Evolutionary conservation across 1,284 basidiomycete genomes (phyloP), one percentile per base, ranked within the genome.

Genomic region (Pseudozyma sp.): DNA sequence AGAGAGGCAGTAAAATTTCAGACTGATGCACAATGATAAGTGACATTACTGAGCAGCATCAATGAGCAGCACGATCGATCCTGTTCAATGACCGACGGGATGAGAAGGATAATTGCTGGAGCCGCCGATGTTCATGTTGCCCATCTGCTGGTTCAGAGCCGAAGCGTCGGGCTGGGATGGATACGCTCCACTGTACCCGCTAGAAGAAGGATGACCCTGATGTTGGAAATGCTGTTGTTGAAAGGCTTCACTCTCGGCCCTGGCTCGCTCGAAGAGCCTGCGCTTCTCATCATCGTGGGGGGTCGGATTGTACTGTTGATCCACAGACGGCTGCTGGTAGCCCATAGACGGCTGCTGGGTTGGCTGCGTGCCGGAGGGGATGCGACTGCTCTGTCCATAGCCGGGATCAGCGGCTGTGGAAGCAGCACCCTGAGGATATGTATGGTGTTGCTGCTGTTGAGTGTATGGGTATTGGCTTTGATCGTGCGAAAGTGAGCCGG

Each of bases 271-370:
- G 51, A 70, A 83, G 14, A 83, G 67, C 35, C 74, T 66, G 4
- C 75, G 75, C 72, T 83, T 83, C 54, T 82, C 81, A 17, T 82
- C 78, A 17, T 82, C 80, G 14, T 75, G 73, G 14, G 77, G 76
- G 24, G 65, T 50, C 16, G 48, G n/a, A 17, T 46, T 52, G 49
- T 60, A 69, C 68, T 59, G 67, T 46, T 47, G 54, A n/a, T 68
- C 54, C 29, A 59, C 57, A 2, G 46, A 40, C 31, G 46, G 34
- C 40, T 51, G 40, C 37, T 54, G 59, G 30, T 63, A 58, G n/a
- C 43, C 43, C 44, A 46, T 39, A 6, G 58, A 31, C 30, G 48
- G 31, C 37, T 54, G 57, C 51, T 62, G 66, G 11, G 61, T 59
- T 17, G 51, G 54, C 43, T 63, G 56, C 10, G 54, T n/a, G 14